A percentile compares a stretch with the other conserved stretches of the same genome.
These are phyloP conservation scores for Ceratobasidium theobromae DNA, from an alignment of 1,284 basidiomycete genomes.

Conservation along the genomic window DNA sequence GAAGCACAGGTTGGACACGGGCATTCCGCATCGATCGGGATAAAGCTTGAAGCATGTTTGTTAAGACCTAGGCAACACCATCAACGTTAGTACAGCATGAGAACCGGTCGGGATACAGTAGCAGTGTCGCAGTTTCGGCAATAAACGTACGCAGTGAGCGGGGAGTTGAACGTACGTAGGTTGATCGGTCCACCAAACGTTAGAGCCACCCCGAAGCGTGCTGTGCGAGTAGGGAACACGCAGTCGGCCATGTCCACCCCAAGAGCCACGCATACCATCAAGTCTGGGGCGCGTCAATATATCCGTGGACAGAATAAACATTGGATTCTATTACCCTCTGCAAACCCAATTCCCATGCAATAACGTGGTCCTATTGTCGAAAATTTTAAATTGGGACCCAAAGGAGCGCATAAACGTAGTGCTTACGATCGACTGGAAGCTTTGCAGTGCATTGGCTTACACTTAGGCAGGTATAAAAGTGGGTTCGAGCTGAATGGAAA, in stretches of 20 bases:
- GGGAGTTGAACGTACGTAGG: slow-evolving; percentile 55
- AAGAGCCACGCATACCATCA: slow-evolving; percentile 83
- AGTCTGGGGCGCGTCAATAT: slow-evolving; percentile 52
- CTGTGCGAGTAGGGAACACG: slow-evolving; percentile 84
- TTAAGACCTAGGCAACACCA: slow-evolving; percentile 52
- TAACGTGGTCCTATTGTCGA: slow-evolving; percentile 67
- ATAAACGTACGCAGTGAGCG: too few species aligned
- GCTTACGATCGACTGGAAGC: slow-evolving; percentile 70
- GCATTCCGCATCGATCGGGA: slow-evolving; percentile 69
- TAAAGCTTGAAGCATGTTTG: slow-evolving; percentile 67
- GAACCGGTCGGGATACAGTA: too few species aligned
- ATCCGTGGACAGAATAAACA: neutral
- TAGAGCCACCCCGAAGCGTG: slow-evolving; percentile 81
- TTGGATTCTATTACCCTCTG: slow-evolving; percentile 73
- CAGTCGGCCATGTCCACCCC: slow-evolving; percentile 91
- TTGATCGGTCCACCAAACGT: slow-evolving; percentile 78
- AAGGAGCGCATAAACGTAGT: slow-evolving; percentile 5
- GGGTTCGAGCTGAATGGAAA: neutral
- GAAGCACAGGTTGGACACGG: slow-evolving; percentile 76
- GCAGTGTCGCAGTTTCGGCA: too few species aligned
- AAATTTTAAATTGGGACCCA: slow-evolving; percentile 19
- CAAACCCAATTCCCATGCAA: slow-evolving; percentile 86
- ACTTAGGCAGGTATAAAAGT: slow-evolving; percentile 45
- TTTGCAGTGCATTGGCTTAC: slow-evolving; percentile 77
- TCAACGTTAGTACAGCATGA: neutral